Percentiles rank a stretch among this genome's conserved stretches.
Conservation (phyloP, 208 protist species). For the Leishmania mexicana region DNA sequence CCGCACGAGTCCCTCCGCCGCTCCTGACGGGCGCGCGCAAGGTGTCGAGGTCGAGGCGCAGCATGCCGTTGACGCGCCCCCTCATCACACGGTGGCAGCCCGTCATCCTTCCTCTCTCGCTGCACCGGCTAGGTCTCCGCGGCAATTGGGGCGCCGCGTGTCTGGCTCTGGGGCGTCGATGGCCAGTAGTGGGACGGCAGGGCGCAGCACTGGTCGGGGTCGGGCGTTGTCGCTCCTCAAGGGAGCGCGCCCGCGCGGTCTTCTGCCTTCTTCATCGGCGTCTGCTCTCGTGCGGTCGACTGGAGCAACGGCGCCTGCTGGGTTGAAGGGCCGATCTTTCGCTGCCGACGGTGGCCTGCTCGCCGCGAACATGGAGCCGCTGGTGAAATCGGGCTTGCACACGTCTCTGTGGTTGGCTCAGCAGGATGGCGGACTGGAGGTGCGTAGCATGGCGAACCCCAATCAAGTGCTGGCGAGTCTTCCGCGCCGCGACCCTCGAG, state of each 20-base stretch:
- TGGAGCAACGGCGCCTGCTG: not conserved
- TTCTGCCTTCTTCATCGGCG: not conserved
- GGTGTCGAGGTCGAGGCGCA: not conserved
- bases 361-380: conserved; percentile 35
- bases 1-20: not conserved
- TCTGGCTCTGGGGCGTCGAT: not conserved
- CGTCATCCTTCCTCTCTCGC: not conserved
- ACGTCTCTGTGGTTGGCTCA: conserved; percentile 59
- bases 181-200: not conserved
- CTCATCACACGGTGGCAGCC: not conserved
- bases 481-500: conserved; percentile 6
- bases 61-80: not conserved
- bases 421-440: conserved; percentile 67
- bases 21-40: not conserved
- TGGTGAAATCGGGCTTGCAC: conserved; percentile 38
- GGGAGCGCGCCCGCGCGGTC: not conserved
- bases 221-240: not conserved
- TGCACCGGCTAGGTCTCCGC: not conserved
- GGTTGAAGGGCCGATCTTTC: not conserved
- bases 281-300: not conserved
- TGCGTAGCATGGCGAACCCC: conserved; percentile 52
- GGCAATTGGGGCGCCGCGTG: not conserved
- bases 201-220: not conserved
- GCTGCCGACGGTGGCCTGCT: conserved; percentile 2
- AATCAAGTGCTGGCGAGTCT: conserved; percentile 41